A percentile compares a stretch with the other conserved stretches of the same genome.
phyloP scores from a whole-genome alignment of 1,139 yeast genomes.

The Debaryomycetaceae sp. region DNA sequence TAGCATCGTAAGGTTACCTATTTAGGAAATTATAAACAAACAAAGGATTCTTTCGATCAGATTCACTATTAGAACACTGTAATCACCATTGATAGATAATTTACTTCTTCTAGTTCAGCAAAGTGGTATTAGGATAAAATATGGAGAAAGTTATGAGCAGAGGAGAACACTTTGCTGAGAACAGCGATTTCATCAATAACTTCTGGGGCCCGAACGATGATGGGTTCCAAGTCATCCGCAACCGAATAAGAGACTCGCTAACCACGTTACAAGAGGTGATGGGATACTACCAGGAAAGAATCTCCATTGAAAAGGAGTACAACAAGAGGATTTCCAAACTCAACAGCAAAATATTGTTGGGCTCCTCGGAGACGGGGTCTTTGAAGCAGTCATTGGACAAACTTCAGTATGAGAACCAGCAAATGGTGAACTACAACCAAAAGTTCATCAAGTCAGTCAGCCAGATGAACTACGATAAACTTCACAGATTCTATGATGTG shows the following conservation, averaged over 20 bases:
- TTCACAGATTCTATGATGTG: conserved; percentile 26
- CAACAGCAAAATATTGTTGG: conserved; percentile 45
- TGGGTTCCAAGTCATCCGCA: conserved; percentile 31
- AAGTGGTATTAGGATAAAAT: neutral
- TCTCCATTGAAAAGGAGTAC: conserved; percentile 71
- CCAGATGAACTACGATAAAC: conserved; percentile 32
- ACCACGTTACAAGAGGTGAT: conserved; percentile 40
- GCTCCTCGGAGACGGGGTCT: conserved; percentile 58
- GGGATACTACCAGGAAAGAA: conserved; percentile 47
- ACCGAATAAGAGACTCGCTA: conserved; percentile 30
- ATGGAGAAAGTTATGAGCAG: conserved; percentile 1
- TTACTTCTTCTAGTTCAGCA: neutral
- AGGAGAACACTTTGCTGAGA: neutral
- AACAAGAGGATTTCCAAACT: conserved; percentile 50
- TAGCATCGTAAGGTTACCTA: neutral
- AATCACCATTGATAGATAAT: neutral
- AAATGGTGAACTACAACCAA: conserved; percentile 29
- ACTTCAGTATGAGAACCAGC: conserved; percentile 49
- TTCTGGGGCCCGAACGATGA: conserved; percentile 43
- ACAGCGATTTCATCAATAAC: conserved; percentile 32
- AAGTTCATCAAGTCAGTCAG: conserved; percentile 32
- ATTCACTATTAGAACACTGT: neutral
- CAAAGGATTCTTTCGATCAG: neutral
- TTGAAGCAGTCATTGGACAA: conserved; percentile 59
- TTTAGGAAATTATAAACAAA: neutral